Conservation (phyloP, 148 eudicot species). For the Amaranthus cruentus region DNA sequence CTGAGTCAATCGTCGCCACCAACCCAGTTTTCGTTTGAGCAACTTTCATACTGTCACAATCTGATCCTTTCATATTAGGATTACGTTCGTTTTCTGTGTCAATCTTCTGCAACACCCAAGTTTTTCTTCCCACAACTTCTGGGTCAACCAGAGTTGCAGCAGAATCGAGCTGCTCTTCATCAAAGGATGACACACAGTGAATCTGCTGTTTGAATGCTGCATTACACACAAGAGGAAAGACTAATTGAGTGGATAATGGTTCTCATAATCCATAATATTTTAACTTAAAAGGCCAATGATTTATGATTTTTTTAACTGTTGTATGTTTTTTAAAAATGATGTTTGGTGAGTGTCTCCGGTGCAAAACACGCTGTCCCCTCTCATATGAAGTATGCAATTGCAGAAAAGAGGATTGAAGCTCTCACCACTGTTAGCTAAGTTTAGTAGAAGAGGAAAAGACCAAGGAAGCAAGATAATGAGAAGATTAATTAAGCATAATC, state of each 20-base stretch:
- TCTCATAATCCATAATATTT: too few species aligned
- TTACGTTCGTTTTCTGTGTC: background rate
- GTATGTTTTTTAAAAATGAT: background rate
- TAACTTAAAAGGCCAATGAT: background rate
- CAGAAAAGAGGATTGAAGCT: too few species aligned
- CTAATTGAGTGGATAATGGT: too few species aligned
- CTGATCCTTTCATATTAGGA: background rate
- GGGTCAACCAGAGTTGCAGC: background rate
- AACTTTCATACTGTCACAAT: background rate
- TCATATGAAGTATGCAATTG: background rate
- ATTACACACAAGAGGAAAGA: background rate
- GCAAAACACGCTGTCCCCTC: background rate
- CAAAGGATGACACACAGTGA: background rate
- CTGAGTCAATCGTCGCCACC: too few species aligned
- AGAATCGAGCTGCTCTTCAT: background rate
- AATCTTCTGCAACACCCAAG: background rate
- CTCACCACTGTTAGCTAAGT: too few species aligned
- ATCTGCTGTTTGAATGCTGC: background rate
- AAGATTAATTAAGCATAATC: too few species aligned
- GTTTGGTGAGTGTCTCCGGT: background rate
- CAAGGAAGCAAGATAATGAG: too few species aligned
- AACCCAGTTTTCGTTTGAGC: too few species aligned
- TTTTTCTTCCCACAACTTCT: background rate
- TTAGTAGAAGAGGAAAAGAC: too few species aligned
- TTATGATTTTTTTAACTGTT: background rate